A percentile compares a stretch with the other conserved stretches of the same genome.
Conservation (phyloP, 1,139 yeast genomes). For the Lodderomyces orthopsilosis region DNA sequence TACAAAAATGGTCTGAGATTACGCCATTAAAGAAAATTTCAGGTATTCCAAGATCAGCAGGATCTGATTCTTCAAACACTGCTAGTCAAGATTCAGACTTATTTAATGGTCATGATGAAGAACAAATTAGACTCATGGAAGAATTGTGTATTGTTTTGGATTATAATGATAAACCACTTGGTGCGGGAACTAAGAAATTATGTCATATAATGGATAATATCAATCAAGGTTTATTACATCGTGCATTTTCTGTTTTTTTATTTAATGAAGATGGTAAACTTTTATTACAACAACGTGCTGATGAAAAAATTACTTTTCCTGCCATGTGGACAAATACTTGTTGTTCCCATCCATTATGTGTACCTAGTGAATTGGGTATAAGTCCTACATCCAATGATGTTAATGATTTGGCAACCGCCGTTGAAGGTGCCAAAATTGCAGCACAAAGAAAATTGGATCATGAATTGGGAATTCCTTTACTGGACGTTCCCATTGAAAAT, state of each 20-base stretch:
- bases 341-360: constrained; percentile 94
- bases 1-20: constrained; percentile 61
- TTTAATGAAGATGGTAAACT: constrained; percentile 77
- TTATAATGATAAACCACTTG: constrained; percentile 80
- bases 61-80: constrained; percentile 16
- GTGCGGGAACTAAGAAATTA: constrained; percentile 90
- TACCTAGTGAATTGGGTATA: constrained; percentile 73
- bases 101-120: constrained; percentile 86
- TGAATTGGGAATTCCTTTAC: constrained; percentile 79
- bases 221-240: constrained; percentile 78
- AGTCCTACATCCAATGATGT: constrained; percentile 32
- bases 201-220: constrained; percentile 92
- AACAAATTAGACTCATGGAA: constrained; percentile 92
- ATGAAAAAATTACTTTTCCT: constrained; percentile 94
- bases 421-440: constrained; percentile 79
- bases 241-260: constrained; percentile 92
- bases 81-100: constrained; percentile 26
- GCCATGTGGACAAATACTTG: constrained; percentile 98
- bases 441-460: constrained; percentile 91
- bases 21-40: constrained; percentile 50
- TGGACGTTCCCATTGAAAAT: constrained; percentile 60
- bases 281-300: constrained; percentile 89
- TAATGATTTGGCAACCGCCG: constrained; percentile 45
- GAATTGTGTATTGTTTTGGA: constrained; percentile 94
- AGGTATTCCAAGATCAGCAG: constrained; percentile 43